Percentiles rank a stretch among this genome's conserved stretches.
phyloP scores from a whole-genome alignment of 73 alveolate species.

The Paramecium sonneborni region DNA sequence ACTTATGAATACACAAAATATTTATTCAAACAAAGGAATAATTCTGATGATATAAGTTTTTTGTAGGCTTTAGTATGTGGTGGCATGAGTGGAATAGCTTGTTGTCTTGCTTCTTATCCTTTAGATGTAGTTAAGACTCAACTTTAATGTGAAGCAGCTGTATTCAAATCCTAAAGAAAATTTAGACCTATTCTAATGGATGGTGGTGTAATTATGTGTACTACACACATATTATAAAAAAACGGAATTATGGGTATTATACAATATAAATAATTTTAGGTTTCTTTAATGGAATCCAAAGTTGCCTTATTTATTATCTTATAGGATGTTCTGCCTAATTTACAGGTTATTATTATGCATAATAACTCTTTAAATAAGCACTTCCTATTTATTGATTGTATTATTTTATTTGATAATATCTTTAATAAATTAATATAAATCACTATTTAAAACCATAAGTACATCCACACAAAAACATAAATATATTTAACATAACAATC shows the following conservation, averaged over 20 bases:
- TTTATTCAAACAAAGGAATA: not conserved
- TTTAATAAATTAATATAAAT: not conserved
- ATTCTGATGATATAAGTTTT: not conserved
- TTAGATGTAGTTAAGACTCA: conserved; percentile 32
- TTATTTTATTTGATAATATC: not conserved
- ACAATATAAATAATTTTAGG: not conserved
- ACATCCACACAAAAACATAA: not conserved
- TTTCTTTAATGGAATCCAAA: conserved; percentile 10
- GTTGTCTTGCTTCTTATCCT: conserved; percentile 55
- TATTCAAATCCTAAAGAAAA: not conserved
- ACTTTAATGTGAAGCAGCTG: conserved; percentile 11
- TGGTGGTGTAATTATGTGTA: conserved; percentile 45
- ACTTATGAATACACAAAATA: conserved; percentile 23
- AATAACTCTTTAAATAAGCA: conserved; percentile 2
- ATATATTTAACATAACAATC: not conserved
- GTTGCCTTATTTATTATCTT: conserved; percentile 22
- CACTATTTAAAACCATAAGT: not conserved
- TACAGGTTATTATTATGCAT: conserved; percentile 27
- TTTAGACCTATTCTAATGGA: not conserved
- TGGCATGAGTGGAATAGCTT: conserved; percentile 15
- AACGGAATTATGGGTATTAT: not conserved
- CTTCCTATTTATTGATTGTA: not conserved
- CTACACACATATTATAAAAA: not conserved
- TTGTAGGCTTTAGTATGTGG: not conserved
- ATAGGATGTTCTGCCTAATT: conserved; percentile 50